These are phyloP conservation scores for Aspergillus hortae DNA, from an alignment of 2,329 filamentous ascomycete species.

Conservation along the genomic window DNA sequence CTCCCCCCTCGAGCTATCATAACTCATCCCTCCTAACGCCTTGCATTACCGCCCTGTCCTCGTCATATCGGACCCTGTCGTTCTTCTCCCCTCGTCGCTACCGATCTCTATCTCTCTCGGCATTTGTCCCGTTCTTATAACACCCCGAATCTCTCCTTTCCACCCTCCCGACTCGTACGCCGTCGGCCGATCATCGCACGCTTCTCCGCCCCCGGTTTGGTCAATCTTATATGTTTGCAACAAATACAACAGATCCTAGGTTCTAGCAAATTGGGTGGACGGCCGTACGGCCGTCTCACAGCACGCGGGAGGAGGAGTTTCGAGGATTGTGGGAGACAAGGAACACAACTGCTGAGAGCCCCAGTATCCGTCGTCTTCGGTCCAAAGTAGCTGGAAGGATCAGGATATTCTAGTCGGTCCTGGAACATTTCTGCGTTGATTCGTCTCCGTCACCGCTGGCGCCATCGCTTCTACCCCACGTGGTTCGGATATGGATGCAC, in stretches of 20 bases:
- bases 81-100: neutral
- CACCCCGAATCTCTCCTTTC: neutral
- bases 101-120: neutral
- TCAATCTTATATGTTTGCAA: constrained; percentile 11
- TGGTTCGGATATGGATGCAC: constrained; percentile 55
- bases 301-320: constrained; percentile 27
- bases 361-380: too few relatives aligned
- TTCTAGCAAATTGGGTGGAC: constrained; percentile 28
- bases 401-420: neutral
- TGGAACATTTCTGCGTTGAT: neutral
- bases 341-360: neutral
- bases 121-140: neutral
- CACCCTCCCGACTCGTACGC: neutral
- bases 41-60: neutral
- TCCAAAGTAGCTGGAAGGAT: neutral
- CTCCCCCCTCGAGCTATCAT: too few relatives aligned
- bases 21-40: neutral
- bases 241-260: constrained; percentile 9
- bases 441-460: neutral
- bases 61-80: neutral
- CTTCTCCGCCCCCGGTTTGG: neutral
- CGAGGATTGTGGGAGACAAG: constrained; percentile 13
- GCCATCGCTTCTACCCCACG: neutral
- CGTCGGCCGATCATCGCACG: neutral
- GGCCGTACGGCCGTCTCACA: constrained; percentile 36